These are phyloP conservation scores for Magnolia officinalis DNA, from an alignment of 164 flowering plant genomes.

Conservation along the genomic window DNA sequence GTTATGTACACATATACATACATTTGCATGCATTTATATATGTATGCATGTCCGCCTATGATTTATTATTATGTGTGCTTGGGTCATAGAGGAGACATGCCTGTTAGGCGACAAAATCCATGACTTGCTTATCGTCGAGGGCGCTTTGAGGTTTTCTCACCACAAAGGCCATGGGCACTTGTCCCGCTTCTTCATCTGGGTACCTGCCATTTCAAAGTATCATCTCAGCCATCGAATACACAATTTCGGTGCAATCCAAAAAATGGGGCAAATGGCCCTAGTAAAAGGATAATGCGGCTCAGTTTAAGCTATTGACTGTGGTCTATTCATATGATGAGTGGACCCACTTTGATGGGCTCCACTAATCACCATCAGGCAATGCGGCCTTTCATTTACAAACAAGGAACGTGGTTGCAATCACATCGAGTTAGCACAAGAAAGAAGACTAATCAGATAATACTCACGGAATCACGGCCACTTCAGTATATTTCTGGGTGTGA, in stretches of 20 bases:
- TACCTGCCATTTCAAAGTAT: conserved; percentile 5
- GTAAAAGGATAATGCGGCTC: neutral
- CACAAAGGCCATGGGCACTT: conserved; percentile 39
- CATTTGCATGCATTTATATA: neutral
- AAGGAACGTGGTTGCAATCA: neutral
- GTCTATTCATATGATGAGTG: too few species aligned
- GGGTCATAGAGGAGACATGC: conserved; percentile 1
- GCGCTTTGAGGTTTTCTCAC: conserved; percentile 24
- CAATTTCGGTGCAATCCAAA: neutral
- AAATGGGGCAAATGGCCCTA: neutral
- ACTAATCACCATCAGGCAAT: neutral
- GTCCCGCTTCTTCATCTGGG: conserved; percentile 39
- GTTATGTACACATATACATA: neutral
- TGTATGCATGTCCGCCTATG: neutral
- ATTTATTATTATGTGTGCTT: neutral
- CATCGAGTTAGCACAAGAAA: neutral
- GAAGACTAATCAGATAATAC: conserved; percentile 5
- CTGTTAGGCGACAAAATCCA: conserved; percentile 32
- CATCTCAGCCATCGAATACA: neutral
- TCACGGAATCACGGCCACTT: conserved; percentile 89
- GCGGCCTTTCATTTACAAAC: neutral
- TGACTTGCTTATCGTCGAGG: conserved; percentile 22
- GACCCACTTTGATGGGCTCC: too few species aligned
- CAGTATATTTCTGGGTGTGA: conserved; percentile 69
- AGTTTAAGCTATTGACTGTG: too few species aligned